Evolutionary conservation across 805 yeast species (phyloP).

Genomic region (Ogataea methanolica): DNA sequence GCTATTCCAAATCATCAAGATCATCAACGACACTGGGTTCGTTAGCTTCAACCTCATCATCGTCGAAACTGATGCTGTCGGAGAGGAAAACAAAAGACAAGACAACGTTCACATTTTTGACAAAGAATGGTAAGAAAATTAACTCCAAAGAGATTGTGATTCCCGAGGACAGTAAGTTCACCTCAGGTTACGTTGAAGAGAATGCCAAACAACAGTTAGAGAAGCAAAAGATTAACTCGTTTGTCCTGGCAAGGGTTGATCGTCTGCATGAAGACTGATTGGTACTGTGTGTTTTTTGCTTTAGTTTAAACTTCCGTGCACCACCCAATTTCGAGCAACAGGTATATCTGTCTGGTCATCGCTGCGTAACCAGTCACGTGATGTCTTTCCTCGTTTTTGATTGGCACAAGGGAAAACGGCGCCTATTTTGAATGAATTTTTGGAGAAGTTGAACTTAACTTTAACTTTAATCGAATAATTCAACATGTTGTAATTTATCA

Average conservation of each 20-base stretch:
- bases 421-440: no score
- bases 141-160: slow-evolving; percentile 41
- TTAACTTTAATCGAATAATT: no score
- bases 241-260: slow-evolving; percentile 41
- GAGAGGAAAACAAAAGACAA: neutral
- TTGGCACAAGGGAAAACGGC: no score
- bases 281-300: no score
- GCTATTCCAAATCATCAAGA: neutral
- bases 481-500: no score
- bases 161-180: slow-evolving; percentile 53
- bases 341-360: no score
- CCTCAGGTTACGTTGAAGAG: slow-evolving; percentile 45
- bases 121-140: slow-evolving; percentile 47
- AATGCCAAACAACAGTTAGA: slow-evolving; percentile 47
- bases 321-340: no score
- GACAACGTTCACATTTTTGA: slow-evolving; percentile 46
- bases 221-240: slow-evolving; percentile 51
- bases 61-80: neutral
- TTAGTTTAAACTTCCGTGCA: no score
- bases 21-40: slow-evolving; percentile 13
- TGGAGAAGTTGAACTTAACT: no score
- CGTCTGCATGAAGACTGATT: neutral
- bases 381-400: no score
- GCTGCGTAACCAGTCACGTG: neutral
- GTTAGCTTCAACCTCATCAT: neutral